Conservation (phyloP, 2,329 filamentous ascomycete genomes). For the Monascus ruber region DNA sequence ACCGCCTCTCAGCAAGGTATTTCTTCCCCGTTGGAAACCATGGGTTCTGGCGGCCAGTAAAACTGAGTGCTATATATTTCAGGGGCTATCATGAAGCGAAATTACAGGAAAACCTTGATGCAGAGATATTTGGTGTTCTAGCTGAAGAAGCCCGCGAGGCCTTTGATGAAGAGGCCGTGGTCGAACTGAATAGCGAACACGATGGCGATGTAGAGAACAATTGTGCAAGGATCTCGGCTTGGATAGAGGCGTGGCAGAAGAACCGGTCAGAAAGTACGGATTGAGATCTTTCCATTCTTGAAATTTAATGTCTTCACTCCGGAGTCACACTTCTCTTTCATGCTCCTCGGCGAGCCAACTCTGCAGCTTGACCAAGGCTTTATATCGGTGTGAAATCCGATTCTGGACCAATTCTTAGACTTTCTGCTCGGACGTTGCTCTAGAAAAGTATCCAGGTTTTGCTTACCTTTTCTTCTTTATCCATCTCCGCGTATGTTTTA, state of each 20-base stretch:
- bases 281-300: slow-evolving; percentile 7
- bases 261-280: slow-evolving; percentile 20
- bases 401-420: slow-evolving; percentile 42
- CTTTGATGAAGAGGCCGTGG: slow-evolving; percentile 77
- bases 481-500: slow-evolving; percentile 93
- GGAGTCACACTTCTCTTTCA: not conserved
- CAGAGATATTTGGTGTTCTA: slow-evolving; percentile 94
- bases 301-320: not conserved
- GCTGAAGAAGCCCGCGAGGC: slow-evolving; percentile 80
- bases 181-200: slow-evolving; percentile 74
- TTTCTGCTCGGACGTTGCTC: not conserved
- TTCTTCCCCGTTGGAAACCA: slow-evolving; percentile 4
- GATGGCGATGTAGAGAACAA: slow-evolving; percentile 81
- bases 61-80: slow-evolving; percentile 2
- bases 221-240: slow-evolving; percentile 68
- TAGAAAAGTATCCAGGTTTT: no score
- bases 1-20: slow-evolving; percentile 65
- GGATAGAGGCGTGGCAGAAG: slow-evolving; percentile 74
- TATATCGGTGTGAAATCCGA: slow-evolving; percentile 78
- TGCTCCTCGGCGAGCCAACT: slow-evolving; percentile 55
- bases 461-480: slow-evolving; percentile 70
- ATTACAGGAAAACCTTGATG: slow-evolving; percentile 89
- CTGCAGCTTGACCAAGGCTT: slow-evolving; percentile 77
- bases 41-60: slow-evolving; percentile 1
- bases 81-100: slow-evolving; percentile 78